Base-by-base conservation (phyloP, 768 basidiomycete species). In the Russula sp. region DNA sequence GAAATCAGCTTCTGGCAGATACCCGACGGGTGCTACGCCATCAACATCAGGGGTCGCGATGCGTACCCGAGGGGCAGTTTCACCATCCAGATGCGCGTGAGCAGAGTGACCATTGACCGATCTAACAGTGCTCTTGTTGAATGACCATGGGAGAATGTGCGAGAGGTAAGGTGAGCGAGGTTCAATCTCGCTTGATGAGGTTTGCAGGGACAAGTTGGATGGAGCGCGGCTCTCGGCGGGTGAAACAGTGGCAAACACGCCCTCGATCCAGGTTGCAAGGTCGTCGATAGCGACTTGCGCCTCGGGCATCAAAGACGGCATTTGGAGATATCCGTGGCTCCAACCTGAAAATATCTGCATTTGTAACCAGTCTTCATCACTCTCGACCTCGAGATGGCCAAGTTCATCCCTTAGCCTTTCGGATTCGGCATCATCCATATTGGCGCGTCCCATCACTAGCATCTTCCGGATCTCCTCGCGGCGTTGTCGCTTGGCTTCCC, bases 291-390 rank as follows among this genome's bases (percentile, higher is more conserved):
- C 88, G 68, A 81, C 82, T 69, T 79, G 83, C 16, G 90, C 92
- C 68, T 95, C 93, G 45, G 74, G 76, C 84, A 99, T 90, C 67
- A 98, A 73, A 25, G 83, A 76, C 42, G 88, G 81, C 96, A 99
- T 99, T 77, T 97, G 96, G 68, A 96, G 80, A 76, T 93, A 98
- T 41, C 93, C 96, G 73, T 97, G 94, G 68, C 91, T 93, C 97
- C 95, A 98, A 51, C 95, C 95, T 35, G 90, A 89, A 73, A 96
- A 92, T 59, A 98, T 81, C 65, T 90, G 85, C 79, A 93, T 86
- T 72, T 90, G 88, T 22, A 97, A 93, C 94, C 94, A 95, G 71
- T 97, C 94, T 64, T 90, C 86, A 63, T 98, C 97, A 54, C 79
- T 83, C 75, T 97, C 88, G 25, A 77, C 70, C 3, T 76, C 76